Conservation (phyloP, 495 filamentous ascomycete species). For the Thozetella sp. region DNA sequence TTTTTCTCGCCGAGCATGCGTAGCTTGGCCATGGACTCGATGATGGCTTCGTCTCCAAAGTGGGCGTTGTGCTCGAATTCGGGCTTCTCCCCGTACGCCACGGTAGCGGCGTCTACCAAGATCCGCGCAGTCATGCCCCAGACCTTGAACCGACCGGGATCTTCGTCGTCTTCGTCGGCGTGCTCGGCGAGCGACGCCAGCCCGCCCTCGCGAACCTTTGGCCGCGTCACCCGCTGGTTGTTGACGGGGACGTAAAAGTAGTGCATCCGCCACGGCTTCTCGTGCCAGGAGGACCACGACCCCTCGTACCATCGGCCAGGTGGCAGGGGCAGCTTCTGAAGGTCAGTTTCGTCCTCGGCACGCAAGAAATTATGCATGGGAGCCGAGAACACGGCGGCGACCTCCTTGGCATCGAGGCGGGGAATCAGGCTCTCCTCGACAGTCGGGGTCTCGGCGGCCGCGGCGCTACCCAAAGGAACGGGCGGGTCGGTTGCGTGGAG, state of each 20-base stretch:
- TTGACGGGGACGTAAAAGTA: conserved; percentile 83
- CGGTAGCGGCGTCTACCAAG: conserved; percentile 78
- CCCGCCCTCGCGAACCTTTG: conserved; percentile 33
- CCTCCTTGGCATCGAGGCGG: conserved; percentile 78
- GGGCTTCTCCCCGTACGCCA: conserved; percentile 80
- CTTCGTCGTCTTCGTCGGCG: conserved; percentile 25
- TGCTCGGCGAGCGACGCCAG: conserved; percentile 28
- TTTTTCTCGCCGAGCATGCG: conserved; percentile 63
- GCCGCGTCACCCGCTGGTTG: conserved; percentile 61
- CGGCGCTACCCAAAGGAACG: conserved; percentile 17
- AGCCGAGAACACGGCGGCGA: conserved; percentile 88
- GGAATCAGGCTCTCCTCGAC: conserved; percentile 77
- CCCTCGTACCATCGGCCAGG: conserved; percentile 70
- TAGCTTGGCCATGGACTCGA: conserved; percentile 58
- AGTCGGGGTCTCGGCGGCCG: conserved; percentile 20
- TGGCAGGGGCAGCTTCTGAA: conserved; percentile 32
- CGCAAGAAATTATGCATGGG: conserved; percentile 75
- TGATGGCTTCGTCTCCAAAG: conserved; percentile 80
- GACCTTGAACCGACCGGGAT: conserved; percentile 68
- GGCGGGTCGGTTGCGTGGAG: conserved; percentile 61
- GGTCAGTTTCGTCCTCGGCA: conserved; percentile 42
- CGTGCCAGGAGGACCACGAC: conserved; percentile 67
- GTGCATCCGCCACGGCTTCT: conserved; percentile 73
- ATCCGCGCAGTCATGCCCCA: conserved; percentile 94
- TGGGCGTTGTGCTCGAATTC: conserved; percentile 82